Evolutionary conservation across 352 stramenopile genomes (phyloP).

Genomic region (Pythium plurisporium): DNA sequence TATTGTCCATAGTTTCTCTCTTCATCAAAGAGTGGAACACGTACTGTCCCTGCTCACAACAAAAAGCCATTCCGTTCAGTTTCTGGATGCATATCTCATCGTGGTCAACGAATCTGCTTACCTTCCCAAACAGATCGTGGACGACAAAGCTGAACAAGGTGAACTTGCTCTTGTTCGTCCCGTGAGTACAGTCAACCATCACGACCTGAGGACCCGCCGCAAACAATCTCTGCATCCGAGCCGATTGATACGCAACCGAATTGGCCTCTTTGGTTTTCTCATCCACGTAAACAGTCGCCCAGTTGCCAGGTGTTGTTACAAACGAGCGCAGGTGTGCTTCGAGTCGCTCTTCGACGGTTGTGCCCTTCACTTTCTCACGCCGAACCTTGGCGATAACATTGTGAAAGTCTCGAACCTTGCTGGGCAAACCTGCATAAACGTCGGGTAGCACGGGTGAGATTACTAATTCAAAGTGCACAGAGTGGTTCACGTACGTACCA

Average conservation of each 20-base stretch:
- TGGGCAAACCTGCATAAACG: neutral
- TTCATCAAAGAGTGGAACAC: neutral
- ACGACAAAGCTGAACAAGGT: slow-evolving; percentile 15
- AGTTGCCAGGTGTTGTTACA: neutral
- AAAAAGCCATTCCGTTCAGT: too few species aligned
- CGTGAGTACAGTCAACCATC: slow-evolving; percentile 14
- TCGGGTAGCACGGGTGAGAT: too few species aligned
- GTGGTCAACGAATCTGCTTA: neutral
- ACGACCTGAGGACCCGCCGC: neutral
- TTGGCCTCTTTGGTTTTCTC: neutral
- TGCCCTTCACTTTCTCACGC: too few species aligned
- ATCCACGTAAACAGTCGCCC: neutral
- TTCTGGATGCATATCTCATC: too few species aligned
- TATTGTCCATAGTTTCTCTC: slow-evolving; percentile 11
- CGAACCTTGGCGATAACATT: too few species aligned
- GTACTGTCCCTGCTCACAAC: neutral
- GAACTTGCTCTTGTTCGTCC: slow-evolving; percentile 9
- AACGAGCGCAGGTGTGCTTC: too few species aligned
- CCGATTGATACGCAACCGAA: slow-evolving; percentile 9
- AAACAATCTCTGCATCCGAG: neutral
- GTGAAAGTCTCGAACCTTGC: neutral
- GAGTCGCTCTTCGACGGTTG: slow-evolving; percentile 2
- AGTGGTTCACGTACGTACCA: neutral
- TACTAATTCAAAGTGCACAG: neutral
- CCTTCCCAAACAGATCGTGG: slow-evolving; percentile 17